Conservation (phyloP, 768 basidiomycete genomes). For the Scleroderma bovista region DNA sequence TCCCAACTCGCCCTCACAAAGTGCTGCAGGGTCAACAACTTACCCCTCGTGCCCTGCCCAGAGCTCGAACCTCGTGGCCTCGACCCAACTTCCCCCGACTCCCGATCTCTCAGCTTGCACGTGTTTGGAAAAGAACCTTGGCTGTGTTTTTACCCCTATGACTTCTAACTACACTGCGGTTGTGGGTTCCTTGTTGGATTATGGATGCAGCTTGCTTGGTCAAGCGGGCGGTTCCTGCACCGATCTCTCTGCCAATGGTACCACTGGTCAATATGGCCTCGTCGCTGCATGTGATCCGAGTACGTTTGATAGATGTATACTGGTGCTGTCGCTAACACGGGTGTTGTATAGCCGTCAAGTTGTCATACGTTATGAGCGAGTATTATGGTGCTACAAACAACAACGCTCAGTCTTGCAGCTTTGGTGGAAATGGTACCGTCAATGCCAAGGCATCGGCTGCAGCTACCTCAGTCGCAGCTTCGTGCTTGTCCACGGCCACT, state of each 20-base stretch:
- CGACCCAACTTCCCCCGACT: constrained; percentile 71
- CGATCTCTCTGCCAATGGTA: constrained; percentile 68
- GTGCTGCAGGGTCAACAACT: constrained; percentile 44
- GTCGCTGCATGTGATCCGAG: constrained; percentile 78
- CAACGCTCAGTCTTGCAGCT: constrained; percentile 63
- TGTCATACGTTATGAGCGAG: constrained; percentile 78
- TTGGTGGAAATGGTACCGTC: constrained; percentile 79
- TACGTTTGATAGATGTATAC: constrained; percentile 30
- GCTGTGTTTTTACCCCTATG: constrained; percentile 67
- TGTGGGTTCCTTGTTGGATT: constrained; percentile 57
- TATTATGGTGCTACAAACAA: constrained; percentile 65
- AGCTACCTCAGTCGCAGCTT: constrained; percentile 52
- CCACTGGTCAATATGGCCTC: constrained; percentile 68
- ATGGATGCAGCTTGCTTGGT: constrained; percentile 64
- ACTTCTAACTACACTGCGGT: constrained; percentile 56
- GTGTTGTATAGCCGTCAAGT: constrained; percentile 53
- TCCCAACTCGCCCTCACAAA: constrained; percentile 58
- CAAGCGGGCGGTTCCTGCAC: constrained; percentile 54
- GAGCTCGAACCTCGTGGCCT: constrained; percentile 57
- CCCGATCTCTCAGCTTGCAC: constrained; percentile 77
- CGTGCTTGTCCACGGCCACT: constrained; percentile 60
- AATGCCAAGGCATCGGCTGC: constrained; percentile 51
- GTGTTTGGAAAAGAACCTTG: constrained; percentile 63
- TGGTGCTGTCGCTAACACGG: constrained; percentile 1
- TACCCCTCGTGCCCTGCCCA: constrained; percentile 59